These are phyloP conservation scores for Venturia carpophila DNA, from an alignment of 2,329 filamentous ascomycete species.

Conservation along the genomic window DNA sequence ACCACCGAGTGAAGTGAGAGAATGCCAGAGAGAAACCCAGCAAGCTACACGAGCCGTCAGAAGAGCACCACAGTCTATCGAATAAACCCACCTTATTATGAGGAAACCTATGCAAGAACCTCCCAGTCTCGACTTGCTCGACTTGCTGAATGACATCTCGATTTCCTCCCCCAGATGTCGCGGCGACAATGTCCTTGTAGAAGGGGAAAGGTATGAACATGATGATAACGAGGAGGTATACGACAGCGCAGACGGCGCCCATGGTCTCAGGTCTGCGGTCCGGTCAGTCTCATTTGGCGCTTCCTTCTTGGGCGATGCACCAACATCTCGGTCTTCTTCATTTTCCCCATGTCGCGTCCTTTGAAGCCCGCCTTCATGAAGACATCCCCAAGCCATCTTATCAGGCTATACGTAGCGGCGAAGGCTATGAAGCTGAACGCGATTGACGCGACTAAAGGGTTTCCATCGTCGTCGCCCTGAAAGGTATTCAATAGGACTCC, in stretches of 20 bases:
- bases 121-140: conserved; percentile 68
- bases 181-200: conserved; percentile 94
- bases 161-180: conserved; percentile 89
- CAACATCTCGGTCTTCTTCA: conserved; percentile 65
- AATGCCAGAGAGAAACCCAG: conserved; percentile 88
- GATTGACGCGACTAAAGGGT: conserved; percentile 79
- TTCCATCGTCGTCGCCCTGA: conserved; percentile 60
- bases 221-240: conserved; percentile 83
- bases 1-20: conserved; percentile 86
- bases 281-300: conserved; percentile 19
- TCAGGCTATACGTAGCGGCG: conserved; percentile 71
- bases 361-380: conserved; percentile 86
- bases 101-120: conserved; percentile 84
- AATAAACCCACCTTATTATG: conserved; percentile 67
- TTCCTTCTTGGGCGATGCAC: conserved; percentile 24
- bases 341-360: conserved; percentile 80
- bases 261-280: conserved; percentile 73
- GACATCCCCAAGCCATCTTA: conserved; percentile 84
- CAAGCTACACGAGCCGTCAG: conserved; percentile 51
- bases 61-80: conserved; percentile 11
- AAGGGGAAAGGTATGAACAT: conserved; percentile 94
- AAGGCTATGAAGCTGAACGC: conserved; percentile 84
- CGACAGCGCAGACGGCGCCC: conserved; percentile 86
- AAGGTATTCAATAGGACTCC: conserved; percentile 74
- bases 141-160: conserved; percentile 66